phyloP scores from a whole-genome alignment of 2,329 filamentous ascomycete genomes.

The Colletotrichum lupini region DNA sequence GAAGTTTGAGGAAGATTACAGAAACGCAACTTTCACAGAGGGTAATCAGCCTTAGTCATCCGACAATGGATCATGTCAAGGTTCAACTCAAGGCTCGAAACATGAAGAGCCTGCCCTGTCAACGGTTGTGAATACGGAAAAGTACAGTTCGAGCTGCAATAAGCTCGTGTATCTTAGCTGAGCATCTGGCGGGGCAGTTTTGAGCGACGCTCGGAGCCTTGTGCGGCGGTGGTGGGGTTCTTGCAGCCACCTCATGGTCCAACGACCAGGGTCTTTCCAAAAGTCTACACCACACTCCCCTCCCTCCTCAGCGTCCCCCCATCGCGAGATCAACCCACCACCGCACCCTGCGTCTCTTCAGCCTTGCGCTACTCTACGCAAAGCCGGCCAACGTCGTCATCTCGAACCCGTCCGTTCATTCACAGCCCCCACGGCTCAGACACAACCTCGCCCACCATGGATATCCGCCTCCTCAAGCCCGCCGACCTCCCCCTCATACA shows the following conservation, averaged over 20 bases:
- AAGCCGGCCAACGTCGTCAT: background rate
- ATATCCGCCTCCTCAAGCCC: conserved; percentile 87
- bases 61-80: too few species aligned
- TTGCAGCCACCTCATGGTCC: conserved; percentile 7
- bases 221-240: conserved; percentile 29
- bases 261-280: conserved; percentile 27
- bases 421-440: background rate
- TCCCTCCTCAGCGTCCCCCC: conserved; percentile 6
- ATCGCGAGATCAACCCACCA: conserved; percentile 15
- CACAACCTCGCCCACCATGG: conserved; percentile 67
- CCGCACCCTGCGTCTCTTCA: conserved; percentile 5
- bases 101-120: too few species aligned
- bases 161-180: too few species aligned
- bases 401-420: background rate
- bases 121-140: background rate
- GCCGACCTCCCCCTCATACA: conserved; percentile 93
- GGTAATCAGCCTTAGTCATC: too few species aligned
- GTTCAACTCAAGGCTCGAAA: too few species aligned
- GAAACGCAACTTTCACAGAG: too few species aligned
- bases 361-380: conserved; percentile 12
- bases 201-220: conserved; percentile 28
- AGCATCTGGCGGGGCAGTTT: conserved; percentile 24
- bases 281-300: conserved; percentile 26
- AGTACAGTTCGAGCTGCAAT: background rate
- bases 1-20: too few species aligned